Evolutionary conservation across 345 rosid genomes (phyloP).

Genomic region (Eucalyptus marginata): DNA sequence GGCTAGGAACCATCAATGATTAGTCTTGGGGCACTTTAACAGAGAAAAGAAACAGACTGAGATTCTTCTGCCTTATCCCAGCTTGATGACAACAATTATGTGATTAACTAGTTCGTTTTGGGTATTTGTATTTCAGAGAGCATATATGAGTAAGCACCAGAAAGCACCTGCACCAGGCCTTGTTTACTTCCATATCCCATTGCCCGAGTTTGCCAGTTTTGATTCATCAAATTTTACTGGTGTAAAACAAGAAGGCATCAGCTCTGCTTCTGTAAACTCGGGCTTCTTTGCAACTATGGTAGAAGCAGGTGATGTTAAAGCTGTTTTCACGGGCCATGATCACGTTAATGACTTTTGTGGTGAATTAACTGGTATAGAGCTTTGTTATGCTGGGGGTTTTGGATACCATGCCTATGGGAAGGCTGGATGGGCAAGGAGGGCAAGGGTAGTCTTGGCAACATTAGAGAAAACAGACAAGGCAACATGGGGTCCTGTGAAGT

Average conservation of each 20-base stretch:
- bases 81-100: background rate
- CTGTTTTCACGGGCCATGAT: conserved; percentile 86
- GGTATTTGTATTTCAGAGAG: conserved; percentile 26
- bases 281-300: conserved; percentile 83
- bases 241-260: conserved; percentile 55
- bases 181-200: conserved; percentile 79
- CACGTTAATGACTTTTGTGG: conserved; percentile 89
- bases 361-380: conserved; percentile 45
- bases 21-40: background rate
- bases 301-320: conserved; percentile 75
- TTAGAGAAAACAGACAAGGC: conserved; percentile 48
- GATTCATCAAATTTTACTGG: conserved; percentile 57
- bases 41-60: background rate
- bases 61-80: background rate
- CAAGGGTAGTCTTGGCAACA: conserved; percentile 58
- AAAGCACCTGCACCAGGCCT: conserved; percentile 76
- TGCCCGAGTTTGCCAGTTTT: conserved; percentile 62
- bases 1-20: background rate
- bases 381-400: conserved; percentile 90
- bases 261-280: conserved; percentile 67
- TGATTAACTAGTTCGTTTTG: background rate
- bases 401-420: conserved; percentile 96
- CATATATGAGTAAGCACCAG: conserved; percentile 47
- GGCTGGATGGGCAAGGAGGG: conserved; percentile 88
- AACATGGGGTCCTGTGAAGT: conserved; percentile 66